These are phyloP conservation scores for Xylariales sp. DNA, from an alignment of 2,329 filamentous ascomycete genomes.

Conservation along the genomic window DNA sequence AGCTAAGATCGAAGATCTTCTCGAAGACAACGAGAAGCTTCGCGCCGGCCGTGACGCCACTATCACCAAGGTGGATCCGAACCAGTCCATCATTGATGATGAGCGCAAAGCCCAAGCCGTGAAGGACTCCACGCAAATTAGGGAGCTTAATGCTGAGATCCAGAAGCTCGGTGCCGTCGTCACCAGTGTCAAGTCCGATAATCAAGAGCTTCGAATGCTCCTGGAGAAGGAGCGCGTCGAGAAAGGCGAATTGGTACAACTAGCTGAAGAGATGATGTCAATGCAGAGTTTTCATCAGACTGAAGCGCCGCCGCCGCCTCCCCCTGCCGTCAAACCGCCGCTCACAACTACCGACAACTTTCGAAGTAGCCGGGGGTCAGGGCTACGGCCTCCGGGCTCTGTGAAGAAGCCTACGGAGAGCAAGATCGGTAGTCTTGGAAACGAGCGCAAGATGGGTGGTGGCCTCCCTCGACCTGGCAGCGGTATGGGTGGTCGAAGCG, in stretches of 20 bases:
- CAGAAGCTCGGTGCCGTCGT: constrained; percentile 81
- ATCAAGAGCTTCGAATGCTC: constrained; percentile 71
- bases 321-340: constrained; percentile 25
- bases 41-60: constrained; percentile 73
- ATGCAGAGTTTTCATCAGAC: constrained; percentile 65
- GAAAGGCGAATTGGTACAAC: constrained; percentile 83
- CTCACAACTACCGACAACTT: constrained; percentile 54
- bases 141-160: constrained; percentile 77
- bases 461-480: constrained; percentile 64
- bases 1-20: constrained; percentile 73
- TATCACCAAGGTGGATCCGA: constrained; percentile 68
- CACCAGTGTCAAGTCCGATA: constrained; percentile 75
- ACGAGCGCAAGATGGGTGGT: constrained; percentile 60
- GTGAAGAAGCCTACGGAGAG: constrained; percentile 58
- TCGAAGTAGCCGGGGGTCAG: constrained; percentile 67
- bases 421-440: constrained; percentile 58
- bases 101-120: constrained; percentile 65
- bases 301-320: constrained; percentile 40
- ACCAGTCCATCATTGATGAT: constrained; percentile 59
- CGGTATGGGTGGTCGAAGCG: constrained; percentile 66
- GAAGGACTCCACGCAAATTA: constrained; percentile 73
- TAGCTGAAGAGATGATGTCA: constrained; percentile 85
- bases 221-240: constrained; percentile 82
- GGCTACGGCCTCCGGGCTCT: constrained; percentile 70
- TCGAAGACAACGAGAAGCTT: constrained; percentile 80